phyloP scores from a whole-genome alignment of 352 stramenopile genomes.

The Blastocystis sp. region DNA sequence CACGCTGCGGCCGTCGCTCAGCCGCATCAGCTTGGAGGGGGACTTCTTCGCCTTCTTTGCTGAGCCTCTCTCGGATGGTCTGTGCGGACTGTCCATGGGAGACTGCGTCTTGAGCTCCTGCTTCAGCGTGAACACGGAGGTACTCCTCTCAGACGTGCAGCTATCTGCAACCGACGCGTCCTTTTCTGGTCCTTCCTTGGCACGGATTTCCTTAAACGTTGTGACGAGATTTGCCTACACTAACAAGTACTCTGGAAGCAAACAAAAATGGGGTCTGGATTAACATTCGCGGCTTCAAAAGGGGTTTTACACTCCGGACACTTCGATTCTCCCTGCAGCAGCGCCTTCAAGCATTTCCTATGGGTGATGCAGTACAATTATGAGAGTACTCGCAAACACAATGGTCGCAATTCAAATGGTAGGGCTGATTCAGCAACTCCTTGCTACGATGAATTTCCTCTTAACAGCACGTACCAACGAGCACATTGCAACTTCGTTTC shows the following conservation, averaged over 20 bases:
- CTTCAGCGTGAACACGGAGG: constrained; percentile 18
- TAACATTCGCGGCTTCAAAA: neutral
- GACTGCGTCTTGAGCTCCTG: constrained; percentile 15
- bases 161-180: neutral
- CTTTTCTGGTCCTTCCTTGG: neutral
- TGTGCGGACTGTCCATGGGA: constrained; percentile 40
- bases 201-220: constrained; percentile 8
- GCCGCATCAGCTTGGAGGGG: neutral
- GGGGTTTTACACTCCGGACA: constrained; percentile 18
- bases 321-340: constrained; percentile 13
- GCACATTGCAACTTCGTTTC: constrained; percentile 3
- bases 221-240: neutral
- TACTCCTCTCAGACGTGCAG: neutral
- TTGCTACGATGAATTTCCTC: constrained; percentile 2
- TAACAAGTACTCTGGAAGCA: too few relatives aligned
- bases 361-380: neutral
- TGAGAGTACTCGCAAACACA: constrained; percentile 37
- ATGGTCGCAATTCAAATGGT: constrained; percentile 40
- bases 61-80: neutral
- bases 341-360: constrained; percentile 35
- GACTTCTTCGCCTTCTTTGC: neutral
- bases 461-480: constrained; percentile 11
- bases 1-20: neutral
- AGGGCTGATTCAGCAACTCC: constrained; percentile 3
- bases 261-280: constrained; percentile 30